A percentile compares a stretch with the other conserved stretches of the same genome.
These are phyloP conservation scores for Apiospora phragmitis DNA, from an alignment of 2,329 filamentous ascomycete species.

Conservation along the genomic window DNA sequence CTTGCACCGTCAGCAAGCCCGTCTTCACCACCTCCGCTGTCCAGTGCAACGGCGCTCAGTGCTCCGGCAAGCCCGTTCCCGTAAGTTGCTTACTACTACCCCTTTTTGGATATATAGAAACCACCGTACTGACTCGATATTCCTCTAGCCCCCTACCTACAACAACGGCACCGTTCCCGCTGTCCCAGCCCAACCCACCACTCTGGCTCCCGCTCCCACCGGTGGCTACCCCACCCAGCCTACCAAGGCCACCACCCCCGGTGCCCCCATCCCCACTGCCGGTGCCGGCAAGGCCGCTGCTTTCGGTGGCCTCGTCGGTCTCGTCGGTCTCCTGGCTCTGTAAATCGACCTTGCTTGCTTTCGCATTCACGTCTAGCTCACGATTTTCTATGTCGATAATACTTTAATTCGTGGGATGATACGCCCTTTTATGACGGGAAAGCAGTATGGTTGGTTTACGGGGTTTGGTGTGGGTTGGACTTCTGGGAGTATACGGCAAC, in stretches of 20 bases:
- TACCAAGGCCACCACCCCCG: constrained; percentile 42
- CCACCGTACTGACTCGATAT: not conserved
- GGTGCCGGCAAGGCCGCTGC: constrained; percentile 62
- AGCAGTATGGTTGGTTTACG: constrained; percentile 29
- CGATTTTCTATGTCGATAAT: constrained; percentile 44
- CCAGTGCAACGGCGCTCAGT: constrained; percentile 29
- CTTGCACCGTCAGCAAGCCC: constrained; percentile 66
- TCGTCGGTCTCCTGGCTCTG: constrained; percentile 37
- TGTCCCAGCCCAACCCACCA: constrained; percentile 10
- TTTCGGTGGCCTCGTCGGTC: constrained; percentile 49
- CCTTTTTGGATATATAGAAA: no score
- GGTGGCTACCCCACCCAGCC: constrained; percentile 19
- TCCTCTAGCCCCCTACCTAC: not conserved
- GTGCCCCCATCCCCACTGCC: constrained; percentile 57
- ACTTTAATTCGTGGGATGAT: constrained; percentile 39
- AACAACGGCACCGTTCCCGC: constrained; percentile 1
- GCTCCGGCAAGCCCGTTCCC: constrained; percentile 14
- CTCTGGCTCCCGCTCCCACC: constrained; percentile 19
- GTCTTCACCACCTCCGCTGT: constrained; percentile 53
- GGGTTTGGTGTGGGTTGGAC: constrained; percentile 28
- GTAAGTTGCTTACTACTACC: not conserved
- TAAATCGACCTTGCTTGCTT: constrained; percentile 45
- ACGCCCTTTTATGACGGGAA: constrained; percentile 41
- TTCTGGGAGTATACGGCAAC: constrained; percentile 27
- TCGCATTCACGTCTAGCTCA: constrained; percentile 36